A percentile compares a stretch with the other conserved stretches of the same genome.
These are phyloP conservation scores for Malus hybrid DNA, from an alignment of 331 rosid species.

Conservation along the genomic window DNA sequence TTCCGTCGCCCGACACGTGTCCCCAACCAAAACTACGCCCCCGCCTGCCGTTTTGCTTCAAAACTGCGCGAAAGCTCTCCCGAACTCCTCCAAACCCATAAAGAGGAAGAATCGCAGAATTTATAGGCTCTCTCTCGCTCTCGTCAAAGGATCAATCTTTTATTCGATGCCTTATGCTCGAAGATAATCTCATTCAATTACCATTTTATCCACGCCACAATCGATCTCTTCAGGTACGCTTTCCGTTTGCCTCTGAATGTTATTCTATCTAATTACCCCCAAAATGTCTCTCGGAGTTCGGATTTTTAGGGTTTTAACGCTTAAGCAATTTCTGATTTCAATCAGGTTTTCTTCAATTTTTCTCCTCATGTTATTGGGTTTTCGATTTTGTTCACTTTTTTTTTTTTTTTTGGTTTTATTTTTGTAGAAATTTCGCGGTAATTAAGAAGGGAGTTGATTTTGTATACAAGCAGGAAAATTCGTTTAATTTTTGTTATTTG, in stretches of 20 bases:
- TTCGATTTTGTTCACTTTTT: neutral
- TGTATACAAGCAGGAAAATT: neutral
- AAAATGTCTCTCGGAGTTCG: neutral
- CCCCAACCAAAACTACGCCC: neutral
- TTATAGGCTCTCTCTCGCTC: neutral
- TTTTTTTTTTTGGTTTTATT: neutral
- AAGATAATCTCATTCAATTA: constrained; percentile 5
- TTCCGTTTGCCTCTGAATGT: neutral
- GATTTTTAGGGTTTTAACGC: constrained; percentile 33
- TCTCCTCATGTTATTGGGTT: neutral
- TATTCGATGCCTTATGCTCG: constrained; percentile 17
- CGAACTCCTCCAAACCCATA: neutral
- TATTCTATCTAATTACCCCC: neutral
- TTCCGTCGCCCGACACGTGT: constrained; percentile 18
- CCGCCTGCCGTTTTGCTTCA: neutral
- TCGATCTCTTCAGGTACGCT: constrained; percentile 42
- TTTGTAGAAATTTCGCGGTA: neutral
- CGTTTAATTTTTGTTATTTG: neutral
- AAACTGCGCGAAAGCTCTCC: neutral
- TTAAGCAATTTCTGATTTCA: constrained; percentile 12
- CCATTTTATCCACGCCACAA: neutral
- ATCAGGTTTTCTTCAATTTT: constrained; percentile 20
- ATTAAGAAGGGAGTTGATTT: neutral
- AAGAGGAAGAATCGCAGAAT: neutral
- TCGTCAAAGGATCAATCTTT: neutral